phyloP scores from a whole-genome alignment of 2,329 filamentous ascomycete genomes.

The Fusarium palustre region DNA sequence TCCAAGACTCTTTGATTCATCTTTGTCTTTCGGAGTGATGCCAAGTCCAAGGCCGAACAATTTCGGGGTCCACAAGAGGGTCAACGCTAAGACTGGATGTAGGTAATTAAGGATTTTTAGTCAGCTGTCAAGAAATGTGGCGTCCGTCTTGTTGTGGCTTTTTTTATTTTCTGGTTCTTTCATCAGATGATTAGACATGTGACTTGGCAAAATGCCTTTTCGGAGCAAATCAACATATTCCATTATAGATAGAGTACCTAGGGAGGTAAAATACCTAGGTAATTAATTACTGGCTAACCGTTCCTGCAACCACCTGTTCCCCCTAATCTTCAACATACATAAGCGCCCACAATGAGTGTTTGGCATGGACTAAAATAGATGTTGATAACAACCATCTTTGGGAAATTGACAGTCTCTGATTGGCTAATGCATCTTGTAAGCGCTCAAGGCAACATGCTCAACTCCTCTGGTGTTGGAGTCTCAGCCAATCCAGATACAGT shows the following conservation, averaged over 20 bases:
- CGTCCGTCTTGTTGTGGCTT: background rate
- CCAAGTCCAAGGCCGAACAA: slow-evolving; percentile 36
- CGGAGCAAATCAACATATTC: background rate
- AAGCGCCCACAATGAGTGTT: slow-evolving; percentile 39
- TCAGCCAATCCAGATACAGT: slow-evolving; percentile 36
- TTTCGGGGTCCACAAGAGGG: slow-evolving; percentile 40
- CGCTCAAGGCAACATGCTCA: slow-evolving; percentile 36
- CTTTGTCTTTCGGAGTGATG: slow-evolving; percentile 28
- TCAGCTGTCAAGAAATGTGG: slow-evolving; percentile 21
- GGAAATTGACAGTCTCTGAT: slow-evolving; percentile 27
- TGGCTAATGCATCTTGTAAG: slow-evolving; percentile 36
- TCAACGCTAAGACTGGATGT: background rate
- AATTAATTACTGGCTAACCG: background rate
- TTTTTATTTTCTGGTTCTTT: too few relatives aligned
- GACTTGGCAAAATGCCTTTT: background rate
- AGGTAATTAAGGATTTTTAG: background rate
- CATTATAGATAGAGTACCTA: background rate
- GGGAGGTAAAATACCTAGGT: background rate
- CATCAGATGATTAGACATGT: slow-evolving; percentile 32
- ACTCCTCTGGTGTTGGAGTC: slow-evolving; percentile 4
- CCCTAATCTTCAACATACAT: slow-evolving; percentile 26
- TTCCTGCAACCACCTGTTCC: slow-evolving; percentile 6
- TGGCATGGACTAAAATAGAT: slow-evolving; percentile 36
- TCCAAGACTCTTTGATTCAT: slow-evolving; percentile 38
- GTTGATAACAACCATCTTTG: slow-evolving; percentile 27